Base-by-base conservation (phyloP, 139 green algal genomes). In the Micractinium conductrix region DNA sequence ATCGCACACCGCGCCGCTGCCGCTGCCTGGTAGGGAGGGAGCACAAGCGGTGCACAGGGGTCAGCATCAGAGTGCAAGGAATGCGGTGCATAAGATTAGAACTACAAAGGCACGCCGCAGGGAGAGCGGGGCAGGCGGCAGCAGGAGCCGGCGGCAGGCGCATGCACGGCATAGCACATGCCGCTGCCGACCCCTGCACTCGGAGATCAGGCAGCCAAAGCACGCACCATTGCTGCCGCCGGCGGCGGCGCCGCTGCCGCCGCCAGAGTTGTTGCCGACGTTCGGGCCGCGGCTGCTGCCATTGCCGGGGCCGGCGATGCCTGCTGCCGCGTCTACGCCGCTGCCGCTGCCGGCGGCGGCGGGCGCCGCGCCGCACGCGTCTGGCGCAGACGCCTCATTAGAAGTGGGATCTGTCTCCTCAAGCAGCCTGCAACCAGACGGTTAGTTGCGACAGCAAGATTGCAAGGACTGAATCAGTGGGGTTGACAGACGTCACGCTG, bases 351-450 rank as follows among this genome's bases (percentile, higher is more conserved):
- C 78, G n/a, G 67, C 83, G 21, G 71, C 67, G 76, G 82, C 80
- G 9, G 79, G 72, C 9, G 85, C 83, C 22, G 79, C 88, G 75
- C 38, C 50, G 28, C 53, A 62, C 6, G 53, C 53, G 10, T 89
- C 86, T 19, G 92, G 92, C 0, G 91, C 92, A 40, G 74, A 89
- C 42, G 91, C 92, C 81, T 95, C 92, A 50, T 94, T 94, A 24
- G 86, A 92, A 0, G 87, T 92, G 3, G 90, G 90, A 38, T 93
- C 90, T 45, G 90, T 89, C 8, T 94, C 89, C 68, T 92, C 85
- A 42, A 84, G 53, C 40, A 82, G 5, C 30, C 76, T 82, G 76
- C 75, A 53, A 28, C n/a, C n/a, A n/a, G n/a, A n/a, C n/a, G n/a
- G n/a, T n/a, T n/a, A n/a, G n/a, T n/a, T n/a, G n/a, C n/a, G n/a